These are phyloP conservation scores for Plectranthus barbatus DNA, from an alignment of 257 asterid species.

Conservation along the genomic window DNA sequence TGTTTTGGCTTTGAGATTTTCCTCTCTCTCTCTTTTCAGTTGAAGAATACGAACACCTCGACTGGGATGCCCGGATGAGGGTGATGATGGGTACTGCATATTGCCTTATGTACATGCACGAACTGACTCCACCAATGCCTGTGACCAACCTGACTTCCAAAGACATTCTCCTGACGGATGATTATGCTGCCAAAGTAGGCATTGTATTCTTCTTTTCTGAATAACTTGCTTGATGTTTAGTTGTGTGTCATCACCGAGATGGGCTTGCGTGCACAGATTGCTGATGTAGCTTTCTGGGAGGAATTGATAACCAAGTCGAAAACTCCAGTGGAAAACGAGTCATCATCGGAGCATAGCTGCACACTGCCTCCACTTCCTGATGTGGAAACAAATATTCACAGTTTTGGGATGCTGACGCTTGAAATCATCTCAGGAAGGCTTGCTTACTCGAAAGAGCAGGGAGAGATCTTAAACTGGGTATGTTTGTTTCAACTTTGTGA, in stretches of 20 bases:
- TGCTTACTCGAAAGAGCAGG: conserved; percentile 53
- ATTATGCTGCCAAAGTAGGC: conserved; percentile 88
- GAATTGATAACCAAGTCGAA: conserved; percentile 48
- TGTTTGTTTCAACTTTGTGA: not conserved
- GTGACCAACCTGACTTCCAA: conserved; percentile 45
- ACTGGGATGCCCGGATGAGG: conserved; percentile 83
- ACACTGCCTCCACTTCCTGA: conserved; percentile 50
- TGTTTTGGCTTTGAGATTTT: too few relatives aligned
- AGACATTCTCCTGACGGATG: conserved; percentile 62
- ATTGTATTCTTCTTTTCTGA: conserved; percentile 1
- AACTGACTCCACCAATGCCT: conserved; percentile 55
- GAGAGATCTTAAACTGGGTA: conserved; percentile 61
- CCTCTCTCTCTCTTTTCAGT: conserved; percentile 26
- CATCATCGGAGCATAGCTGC: conserved; percentile 29
- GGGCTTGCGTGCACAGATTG: conserved; percentile 40
- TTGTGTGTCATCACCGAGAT: too few relatives aligned
- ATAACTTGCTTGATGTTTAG: not conserved
- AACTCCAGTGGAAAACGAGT: conserved; percentile 31
- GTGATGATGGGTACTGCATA: conserved; percentile 73
- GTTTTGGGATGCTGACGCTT: conserved; percentile 61
- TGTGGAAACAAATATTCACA: conserved; percentile 48
- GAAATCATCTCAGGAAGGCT: conserved; percentile 66
- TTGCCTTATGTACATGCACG: conserved; percentile 79
- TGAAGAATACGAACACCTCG: conserved; percentile 77
- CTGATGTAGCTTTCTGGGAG: conserved; percentile 63